Conservation (phyloP, 495 filamentous ascomycete species). For the Aspergillus haitiensis region DNA sequence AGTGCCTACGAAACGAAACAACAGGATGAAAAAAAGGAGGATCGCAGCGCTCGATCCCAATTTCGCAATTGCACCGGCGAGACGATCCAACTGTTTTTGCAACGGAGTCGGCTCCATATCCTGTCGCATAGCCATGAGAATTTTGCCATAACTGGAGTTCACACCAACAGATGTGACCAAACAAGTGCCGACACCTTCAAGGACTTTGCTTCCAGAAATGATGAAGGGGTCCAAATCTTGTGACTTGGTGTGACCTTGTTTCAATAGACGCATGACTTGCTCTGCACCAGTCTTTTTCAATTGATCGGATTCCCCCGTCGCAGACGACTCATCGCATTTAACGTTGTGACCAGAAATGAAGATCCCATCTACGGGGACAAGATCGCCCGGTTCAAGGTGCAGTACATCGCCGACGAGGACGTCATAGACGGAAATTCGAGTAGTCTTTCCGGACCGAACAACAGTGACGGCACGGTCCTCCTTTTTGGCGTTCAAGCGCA, state of each 20-base stretch:
- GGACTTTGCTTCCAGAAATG: slow-evolving; percentile 78
- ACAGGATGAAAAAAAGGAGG: slow-evolving; percentile 75
- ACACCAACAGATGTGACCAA: slow-evolving; percentile 77
- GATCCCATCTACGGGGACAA: slow-evolving; percentile 72
- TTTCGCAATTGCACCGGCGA: slow-evolving; percentile 84
- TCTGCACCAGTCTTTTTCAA: slow-evolving; percentile 62
- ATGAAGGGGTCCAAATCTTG: slow-evolving; percentile 55
- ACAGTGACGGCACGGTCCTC: slow-evolving; percentile 64
- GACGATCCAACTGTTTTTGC: slow-evolving; percentile 74
- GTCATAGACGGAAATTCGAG: slow-evolving; percentile 68
- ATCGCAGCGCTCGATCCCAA: slow-evolving; percentile 71
- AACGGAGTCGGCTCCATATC: slow-evolving; percentile 79
- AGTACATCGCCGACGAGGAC: slow-evolving; percentile 76
- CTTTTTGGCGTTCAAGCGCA: slow-evolving; percentile 59
- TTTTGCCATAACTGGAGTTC: slow-evolving; percentile 80
- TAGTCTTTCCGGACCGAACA: slow-evolving; percentile 64
- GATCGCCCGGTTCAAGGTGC: slow-evolving; percentile 72
- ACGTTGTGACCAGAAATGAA: slow-evolving; percentile 64
- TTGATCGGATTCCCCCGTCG: slow-evolving; percentile 70
- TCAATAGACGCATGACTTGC: slow-evolving; percentile 62
- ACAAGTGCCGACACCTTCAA: slow-evolving; percentile 78
- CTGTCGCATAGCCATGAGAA: slow-evolving; percentile 80
- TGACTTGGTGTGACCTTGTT: slow-evolving; percentile 31
- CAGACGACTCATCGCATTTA: slow-evolving; percentile 69
- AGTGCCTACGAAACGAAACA: slow-evolving; percentile 71